Percentiles rank a stretch among this genome's conserved stretches.
Conservation (phyloP, 2,329 filamentous ascomycete species). For the Botryosphaeria dothidea region DNA sequence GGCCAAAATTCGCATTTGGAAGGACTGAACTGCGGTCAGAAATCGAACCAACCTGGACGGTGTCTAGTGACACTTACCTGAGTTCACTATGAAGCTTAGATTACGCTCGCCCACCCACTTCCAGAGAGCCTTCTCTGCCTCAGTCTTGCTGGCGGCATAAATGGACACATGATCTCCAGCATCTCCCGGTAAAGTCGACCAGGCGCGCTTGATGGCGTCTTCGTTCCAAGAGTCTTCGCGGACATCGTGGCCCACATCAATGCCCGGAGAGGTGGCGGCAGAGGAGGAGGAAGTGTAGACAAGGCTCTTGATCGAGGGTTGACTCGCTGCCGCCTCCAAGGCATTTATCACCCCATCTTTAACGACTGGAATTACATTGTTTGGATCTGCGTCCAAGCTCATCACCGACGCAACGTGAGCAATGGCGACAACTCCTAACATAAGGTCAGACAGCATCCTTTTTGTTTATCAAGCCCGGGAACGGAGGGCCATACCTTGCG, state of each 20-base stretch:
- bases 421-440: not conserved
- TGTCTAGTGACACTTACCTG: too few relatives aligned
- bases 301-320: not conserved
- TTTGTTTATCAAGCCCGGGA: not conserved
- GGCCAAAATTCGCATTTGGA: too few relatives aligned
- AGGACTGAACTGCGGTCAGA: too few relatives aligned
- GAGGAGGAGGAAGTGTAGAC: not conserved
- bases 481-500: not conserved
- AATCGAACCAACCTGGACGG: too few relatives aligned
- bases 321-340: not conserved
- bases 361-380: not conserved
- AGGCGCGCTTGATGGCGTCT: not conserved
- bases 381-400: not conserved
- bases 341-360: not conserved
- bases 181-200: not conserved
- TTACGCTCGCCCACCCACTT: conserved; percentile 28
- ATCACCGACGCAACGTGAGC: not conserved
- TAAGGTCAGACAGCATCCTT: too few relatives aligned
- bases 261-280: not conserved
- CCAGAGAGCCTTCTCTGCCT: conserved; percentile 45
- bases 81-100: too few relatives aligned
- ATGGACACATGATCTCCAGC: conserved; percentile 19
- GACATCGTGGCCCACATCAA: not conserved
- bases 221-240: not conserved
- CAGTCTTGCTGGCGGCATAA: conserved; percentile 46